These are phyloP conservation scores for Bryum argenteum DNA, from an alignment of 225 moss, liverwort and hornwort genomes.

Conservation along the genomic window DNA sequence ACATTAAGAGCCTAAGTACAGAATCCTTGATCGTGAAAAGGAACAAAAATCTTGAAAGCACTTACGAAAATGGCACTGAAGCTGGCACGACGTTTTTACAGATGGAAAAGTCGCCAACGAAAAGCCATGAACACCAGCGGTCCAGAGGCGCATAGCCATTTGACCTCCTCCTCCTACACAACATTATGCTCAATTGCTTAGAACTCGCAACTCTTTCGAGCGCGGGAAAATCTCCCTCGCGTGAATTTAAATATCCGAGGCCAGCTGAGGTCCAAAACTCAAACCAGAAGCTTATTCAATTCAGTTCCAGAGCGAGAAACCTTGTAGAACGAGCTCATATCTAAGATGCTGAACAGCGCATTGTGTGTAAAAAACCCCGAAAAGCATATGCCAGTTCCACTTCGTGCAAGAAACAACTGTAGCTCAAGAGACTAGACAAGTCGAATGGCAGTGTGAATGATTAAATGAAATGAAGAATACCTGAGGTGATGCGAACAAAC, in stretches of 20 bases:
- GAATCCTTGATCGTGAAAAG: not conserved
- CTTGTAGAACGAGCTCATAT: too few relatives aligned
- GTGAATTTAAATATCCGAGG: too few relatives aligned
- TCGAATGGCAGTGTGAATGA: not conserved
- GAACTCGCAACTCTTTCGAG: conserved; percentile 16
- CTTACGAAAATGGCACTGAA: conserved; percentile 50
- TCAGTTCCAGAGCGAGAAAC: too few relatives aligned
- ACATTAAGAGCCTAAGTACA: too few relatives aligned
- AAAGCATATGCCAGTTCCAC: not conserved
- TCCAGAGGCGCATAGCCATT: conserved; percentile 58
- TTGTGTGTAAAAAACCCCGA: not conserved
- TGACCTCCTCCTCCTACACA: conserved; percentile 30
- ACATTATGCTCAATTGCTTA: conserved; percentile 21
- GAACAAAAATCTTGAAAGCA: not conserved
- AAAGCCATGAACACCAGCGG: conserved; percentile 46
- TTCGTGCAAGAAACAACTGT: not conserved
- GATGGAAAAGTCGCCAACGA: conserved; percentile 41
- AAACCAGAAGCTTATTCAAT: too few relatives aligned
- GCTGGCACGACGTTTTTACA: conserved; percentile 38
- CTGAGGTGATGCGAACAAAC: not conserved
- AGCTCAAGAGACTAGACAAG: conserved; percentile 2
- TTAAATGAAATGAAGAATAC: not conserved
- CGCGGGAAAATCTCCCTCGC: too few relatives aligned
- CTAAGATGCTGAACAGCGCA: not conserved
- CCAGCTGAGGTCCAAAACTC: too few relatives aligned